phyloP scores from a whole-genome alignment of 148 eudicot genomes.

The Camellia lanceoleosa region DNA sequence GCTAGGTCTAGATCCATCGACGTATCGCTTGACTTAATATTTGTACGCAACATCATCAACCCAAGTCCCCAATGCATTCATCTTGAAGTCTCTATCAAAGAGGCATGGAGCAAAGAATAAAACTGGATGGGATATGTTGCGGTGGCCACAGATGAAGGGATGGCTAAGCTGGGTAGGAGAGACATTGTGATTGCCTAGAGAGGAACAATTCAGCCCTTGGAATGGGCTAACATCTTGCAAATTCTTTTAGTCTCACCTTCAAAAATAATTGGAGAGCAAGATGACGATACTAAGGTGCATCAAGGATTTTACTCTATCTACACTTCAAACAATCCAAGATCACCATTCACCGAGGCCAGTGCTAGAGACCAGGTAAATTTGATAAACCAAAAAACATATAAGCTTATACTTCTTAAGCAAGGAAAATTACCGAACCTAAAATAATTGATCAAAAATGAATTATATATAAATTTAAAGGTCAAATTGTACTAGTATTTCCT shows the following conservation, averaged over 20 bases:
- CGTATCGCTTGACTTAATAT: not conserved
- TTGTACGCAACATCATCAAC: not conserved
- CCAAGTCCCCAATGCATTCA: constrained; percentile 29
- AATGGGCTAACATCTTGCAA: constrained; percentile 45
- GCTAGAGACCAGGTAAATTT: constrained; percentile 53
- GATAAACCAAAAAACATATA: not conserved
- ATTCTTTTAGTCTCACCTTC: constrained; percentile 33
- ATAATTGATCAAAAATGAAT: no score
- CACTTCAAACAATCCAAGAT: constrained; percentile 49
- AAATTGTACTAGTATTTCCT: not conserved
- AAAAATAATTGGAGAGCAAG: constrained; percentile 30
- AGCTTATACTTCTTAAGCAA: no score
- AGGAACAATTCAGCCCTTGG: constrained; percentile 34
- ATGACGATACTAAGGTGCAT: constrained; percentile 37
- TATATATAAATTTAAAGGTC: no score
- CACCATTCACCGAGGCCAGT: constrained; percentile 47
- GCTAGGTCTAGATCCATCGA: constrained; percentile 28
- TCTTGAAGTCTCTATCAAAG: constrained; percentile 31
- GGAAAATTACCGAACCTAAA: no score
- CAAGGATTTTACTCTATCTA: constrained; percentile 57
- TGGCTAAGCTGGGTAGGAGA: constrained; percentile 33
- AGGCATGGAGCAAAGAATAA: no score
- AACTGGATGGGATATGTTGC: constrained; percentile 35
- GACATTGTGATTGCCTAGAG: constrained; percentile 50
- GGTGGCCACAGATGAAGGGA: constrained; percentile 35